Evolutionary conservation across 2,329 filamentous ascomycete species (phyloP).

Genomic region (Blumeriella jaapii): DNA sequence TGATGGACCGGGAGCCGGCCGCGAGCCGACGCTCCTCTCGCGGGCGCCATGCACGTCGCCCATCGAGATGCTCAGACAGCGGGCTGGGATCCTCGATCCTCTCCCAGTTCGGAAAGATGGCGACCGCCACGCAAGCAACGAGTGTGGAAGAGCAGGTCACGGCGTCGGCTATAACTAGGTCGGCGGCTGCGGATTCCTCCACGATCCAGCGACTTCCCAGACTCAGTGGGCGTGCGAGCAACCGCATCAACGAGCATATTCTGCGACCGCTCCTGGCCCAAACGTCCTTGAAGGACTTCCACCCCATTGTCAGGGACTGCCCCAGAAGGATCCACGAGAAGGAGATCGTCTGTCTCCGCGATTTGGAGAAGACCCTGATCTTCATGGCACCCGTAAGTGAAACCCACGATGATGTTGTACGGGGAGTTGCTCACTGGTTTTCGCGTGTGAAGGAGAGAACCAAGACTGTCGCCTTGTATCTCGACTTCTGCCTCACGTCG

Average conservation of each 20-base stretch:
- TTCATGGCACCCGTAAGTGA: conserved; percentile 89
- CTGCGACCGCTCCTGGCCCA: conserved; percentile 68
- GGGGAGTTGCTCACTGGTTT: conserved; percentile 59
- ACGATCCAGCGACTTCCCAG: conserved; percentile 40
- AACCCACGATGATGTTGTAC: conserved; percentile 42
- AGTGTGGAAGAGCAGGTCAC: conserved; percentile 31
- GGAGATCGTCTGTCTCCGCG: conserved; percentile 81
- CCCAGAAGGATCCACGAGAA: conserved; percentile 71
- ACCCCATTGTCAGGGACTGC: conserved; percentile 66
- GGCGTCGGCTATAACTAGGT: conserved; percentile 50
- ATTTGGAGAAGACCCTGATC: conserved; percentile 87
- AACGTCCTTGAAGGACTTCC: conserved; percentile 64
- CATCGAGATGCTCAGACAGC: conserved; percentile 65
- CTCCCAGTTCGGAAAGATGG: conserved; percentile 43
- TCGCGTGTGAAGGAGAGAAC: conserved; percentile 61
- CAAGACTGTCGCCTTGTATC: conserved; percentile 59
- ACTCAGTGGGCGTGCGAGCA: conserved; percentile 58
- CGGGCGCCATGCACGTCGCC: conserved; percentile 40
- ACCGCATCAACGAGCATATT: conserved; percentile 70
- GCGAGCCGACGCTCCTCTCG: conserved; percentile 39
- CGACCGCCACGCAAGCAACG: conserved; percentile 29
- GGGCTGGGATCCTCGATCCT: conserved; percentile 75
- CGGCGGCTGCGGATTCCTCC: conserved; percentile 38
- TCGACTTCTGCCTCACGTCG: conserved; percentile 81
- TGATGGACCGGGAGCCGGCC: conserved; percentile 34